Conservation (phyloP, 2,329 filamentous ascomycete genomes). For the Aureobasidium sp. region DNA sequence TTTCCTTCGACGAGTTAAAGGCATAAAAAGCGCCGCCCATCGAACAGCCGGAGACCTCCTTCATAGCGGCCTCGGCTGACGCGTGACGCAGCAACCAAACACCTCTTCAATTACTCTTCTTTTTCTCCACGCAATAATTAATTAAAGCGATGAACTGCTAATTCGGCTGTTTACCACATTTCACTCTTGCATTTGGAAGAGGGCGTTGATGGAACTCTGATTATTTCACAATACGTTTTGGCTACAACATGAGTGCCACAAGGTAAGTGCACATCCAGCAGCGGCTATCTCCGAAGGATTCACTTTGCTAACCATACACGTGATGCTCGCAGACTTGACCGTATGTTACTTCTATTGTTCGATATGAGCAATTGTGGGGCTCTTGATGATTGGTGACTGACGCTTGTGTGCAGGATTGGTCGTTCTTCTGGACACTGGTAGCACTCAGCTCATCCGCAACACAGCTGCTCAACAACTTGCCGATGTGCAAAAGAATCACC, state of each 20-base stretch:
- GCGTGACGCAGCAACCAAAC: constrained; percentile 6
- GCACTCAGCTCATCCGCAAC: constrained; percentile 89
- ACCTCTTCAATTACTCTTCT: not conserved
- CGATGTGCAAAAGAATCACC: constrained; percentile 96
- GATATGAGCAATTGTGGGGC: not conserved
- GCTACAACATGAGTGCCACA: constrained; percentile 15
- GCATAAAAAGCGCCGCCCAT: constrained; percentile 10
- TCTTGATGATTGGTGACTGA: constrained; percentile 1
- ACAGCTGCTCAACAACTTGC: constrained; percentile 95
- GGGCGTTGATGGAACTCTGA: constrained; percentile 4
- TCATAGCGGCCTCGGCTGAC: constrained; percentile 10
- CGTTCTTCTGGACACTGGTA: constrained; percentile 73
- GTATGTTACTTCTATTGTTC: constrained; percentile 23
- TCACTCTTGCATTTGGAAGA: constrained; percentile 10
- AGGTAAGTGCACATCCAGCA: constrained; percentile 12
- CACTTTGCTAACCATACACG: constrained; percentile 10
- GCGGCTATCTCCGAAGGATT: constrained; percentile 10
- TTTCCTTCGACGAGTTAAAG: constrained; percentile 10
- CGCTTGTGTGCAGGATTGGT: constrained; percentile 5
- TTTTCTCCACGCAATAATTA: not conserved
- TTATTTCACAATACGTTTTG: not conserved
- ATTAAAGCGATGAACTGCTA: constrained; percentile 3
- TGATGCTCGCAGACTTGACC: constrained; percentile 27
- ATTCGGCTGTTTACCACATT: not conserved
- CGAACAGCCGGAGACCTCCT: constrained; percentile 8